Percentiles rank a stretch among this genome's conserved stretches.
These are phyloP conservation scores for Backusella tarrabulga DNA, from an alignment of 192 early-diverging fungal species.

Conservation along the genomic window DNA sequence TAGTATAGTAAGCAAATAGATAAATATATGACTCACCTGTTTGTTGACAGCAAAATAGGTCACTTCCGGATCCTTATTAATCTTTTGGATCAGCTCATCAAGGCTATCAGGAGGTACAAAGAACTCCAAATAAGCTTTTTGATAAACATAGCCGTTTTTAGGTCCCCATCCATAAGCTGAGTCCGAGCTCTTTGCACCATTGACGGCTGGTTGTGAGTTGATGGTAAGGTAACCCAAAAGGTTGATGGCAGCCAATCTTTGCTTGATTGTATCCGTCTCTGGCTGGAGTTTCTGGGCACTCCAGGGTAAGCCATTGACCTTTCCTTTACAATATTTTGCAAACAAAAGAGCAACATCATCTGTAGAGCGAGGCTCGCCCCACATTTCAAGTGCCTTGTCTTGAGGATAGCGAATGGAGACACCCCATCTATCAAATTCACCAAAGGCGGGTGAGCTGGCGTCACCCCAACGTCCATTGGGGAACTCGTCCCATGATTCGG, in stretches of 20 bases:
- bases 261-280: slow-evolving; percentile 76
- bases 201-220: slow-evolving; percentile 94
- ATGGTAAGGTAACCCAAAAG: slow-evolving; percentile 88
- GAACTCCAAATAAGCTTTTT: slow-evolving; percentile 97
- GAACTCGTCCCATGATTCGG: slow-evolving; percentile 93
- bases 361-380: slow-evolving; percentile 69
- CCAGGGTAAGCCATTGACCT: slow-evolving; percentile 84
- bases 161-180: slow-evolving; percentile 92
- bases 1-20: not conserved
- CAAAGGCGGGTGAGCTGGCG: slow-evolving; percentile 80
- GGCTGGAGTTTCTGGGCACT: slow-evolving; percentile 75
- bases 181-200: slow-evolving; percentile 80
- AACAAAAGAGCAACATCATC: slow-evolving; percentile 75
- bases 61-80: slow-evolving; percentile 56
- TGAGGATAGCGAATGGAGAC: slow-evolving; percentile 60
- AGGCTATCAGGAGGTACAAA: slow-evolving; percentile 78
- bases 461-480: slow-evolving; percentile 99
- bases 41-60: slow-evolving; percentile 93
- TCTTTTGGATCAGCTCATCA: slow-evolving; percentile 58
- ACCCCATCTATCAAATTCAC: slow-evolving; percentile 72
- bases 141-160: slow-evolving; percentile 92
- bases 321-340: slow-evolving; percentile 73
- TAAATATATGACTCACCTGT: slow-evolving; percentile 16
- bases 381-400: slow-evolving; percentile 56
- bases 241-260: slow-evolving; percentile 71